Conservation (phyloP, 2,329 filamentous ascomycete species). For the Alternaria rosae region DNA sequence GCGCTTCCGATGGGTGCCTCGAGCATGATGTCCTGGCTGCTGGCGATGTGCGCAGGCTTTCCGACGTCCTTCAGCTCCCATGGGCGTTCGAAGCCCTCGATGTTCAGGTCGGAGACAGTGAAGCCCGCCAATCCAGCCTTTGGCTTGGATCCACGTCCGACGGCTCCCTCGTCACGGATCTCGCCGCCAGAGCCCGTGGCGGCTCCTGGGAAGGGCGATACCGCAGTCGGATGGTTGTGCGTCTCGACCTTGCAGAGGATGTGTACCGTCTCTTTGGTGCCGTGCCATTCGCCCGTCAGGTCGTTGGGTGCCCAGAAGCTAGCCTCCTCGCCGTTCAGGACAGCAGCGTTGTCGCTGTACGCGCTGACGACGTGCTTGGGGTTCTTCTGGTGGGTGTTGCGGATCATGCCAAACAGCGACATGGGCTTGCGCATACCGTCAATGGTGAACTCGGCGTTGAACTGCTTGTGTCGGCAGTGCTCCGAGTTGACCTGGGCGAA, state of each 20-base stretch:
- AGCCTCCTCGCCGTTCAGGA: constrained; percentile 75
- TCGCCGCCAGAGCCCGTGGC: constrained; percentile 96
- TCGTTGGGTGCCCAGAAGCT: constrained; percentile 89
- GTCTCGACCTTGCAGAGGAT: constrained; percentile 95
- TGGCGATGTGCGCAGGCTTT: constrained; percentile 89
- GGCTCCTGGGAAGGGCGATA: constrained; percentile 90
- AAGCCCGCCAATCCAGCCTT: constrained; percentile 93
- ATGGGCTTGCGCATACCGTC: constrained; percentile 81
- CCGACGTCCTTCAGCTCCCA: constrained; percentile 89
- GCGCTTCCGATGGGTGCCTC: constrained; percentile 95
- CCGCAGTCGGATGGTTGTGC: constrained; percentile 96
- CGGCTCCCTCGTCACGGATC: constrained; percentile 93
- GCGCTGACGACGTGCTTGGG: constrained; percentile 89
- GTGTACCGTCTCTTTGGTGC: constrained; percentile 85
- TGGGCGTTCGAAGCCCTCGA: constrained; percentile 80
- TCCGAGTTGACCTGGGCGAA: constrained; percentile 99
- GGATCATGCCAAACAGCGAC: constrained; percentile 94
- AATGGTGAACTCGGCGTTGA: constrained; percentile 96
- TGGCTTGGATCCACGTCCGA: constrained; percentile 88
- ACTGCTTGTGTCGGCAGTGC: constrained; percentile 88
- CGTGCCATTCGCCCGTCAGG: constrained; percentile 84
- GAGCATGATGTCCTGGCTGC: constrained; percentile 95
- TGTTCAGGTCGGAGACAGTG: constrained; percentile 92
- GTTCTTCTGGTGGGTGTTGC: constrained; percentile 83
- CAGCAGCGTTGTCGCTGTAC: constrained; percentile 98